phyloP scores from a whole-genome alignment of 148 eudicot genomes.

The Linanthus parryae region DNA sequence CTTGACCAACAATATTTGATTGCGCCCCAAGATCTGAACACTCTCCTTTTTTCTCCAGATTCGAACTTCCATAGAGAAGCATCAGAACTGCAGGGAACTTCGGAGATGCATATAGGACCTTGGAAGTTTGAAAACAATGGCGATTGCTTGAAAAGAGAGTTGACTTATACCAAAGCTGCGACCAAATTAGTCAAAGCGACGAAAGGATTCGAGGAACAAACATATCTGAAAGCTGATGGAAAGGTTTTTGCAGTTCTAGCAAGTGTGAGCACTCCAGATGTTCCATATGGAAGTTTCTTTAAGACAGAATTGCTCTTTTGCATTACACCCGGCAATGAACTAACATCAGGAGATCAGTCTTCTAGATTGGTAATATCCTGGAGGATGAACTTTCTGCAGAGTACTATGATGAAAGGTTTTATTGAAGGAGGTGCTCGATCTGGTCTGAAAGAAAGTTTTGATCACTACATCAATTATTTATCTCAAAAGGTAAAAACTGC shows the following conservation, averaged over 20 bases:
- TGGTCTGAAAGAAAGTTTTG: slow-evolving; percentile 77
- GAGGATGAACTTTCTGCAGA: slow-evolving; percentile 80
- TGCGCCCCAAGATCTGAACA: slow-evolving; percentile 59
- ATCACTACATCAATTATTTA: slow-evolving; percentile 39
- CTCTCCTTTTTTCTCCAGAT: slow-evolving; percentile 68
- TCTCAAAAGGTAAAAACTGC: slow-evolving; percentile 51
- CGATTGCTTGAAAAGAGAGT: slow-evolving; percentile 45
- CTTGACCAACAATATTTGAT: slow-evolving; percentile 54
- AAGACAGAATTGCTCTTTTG: slow-evolving; percentile 61
- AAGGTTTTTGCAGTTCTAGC: slow-evolving; percentile 56
- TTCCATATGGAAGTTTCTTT: slow-evolving; percentile 74
- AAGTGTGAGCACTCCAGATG: slow-evolving; percentile 81
- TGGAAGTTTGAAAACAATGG: slow-evolving; percentile 60
- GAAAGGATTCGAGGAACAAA: slow-evolving; percentile 79
- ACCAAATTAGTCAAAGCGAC: slow-evolving; percentile 66
- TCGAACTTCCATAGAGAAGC: slow-evolving; percentile 40
- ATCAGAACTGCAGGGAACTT: slow-evolving; percentile 51
- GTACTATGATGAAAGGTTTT: slow-evolving; percentile 95
- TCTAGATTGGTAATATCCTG: slow-evolving; percentile 65
- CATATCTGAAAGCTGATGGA: slow-evolving; percentile 71
- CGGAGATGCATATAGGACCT: slow-evolving; percentile 49
- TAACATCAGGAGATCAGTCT: slow-evolving; percentile 76
- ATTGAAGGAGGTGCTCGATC: slow-evolving; percentile 83
- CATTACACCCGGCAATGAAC: slow-evolving; percentile 82
- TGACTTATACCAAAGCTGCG: slow-evolving; percentile 58